These are phyloP conservation scores for Chaetomium sp. DNA, from an alignment of 2,329 filamentous ascomycete genomes.

Conservation along the genomic window DNA sequence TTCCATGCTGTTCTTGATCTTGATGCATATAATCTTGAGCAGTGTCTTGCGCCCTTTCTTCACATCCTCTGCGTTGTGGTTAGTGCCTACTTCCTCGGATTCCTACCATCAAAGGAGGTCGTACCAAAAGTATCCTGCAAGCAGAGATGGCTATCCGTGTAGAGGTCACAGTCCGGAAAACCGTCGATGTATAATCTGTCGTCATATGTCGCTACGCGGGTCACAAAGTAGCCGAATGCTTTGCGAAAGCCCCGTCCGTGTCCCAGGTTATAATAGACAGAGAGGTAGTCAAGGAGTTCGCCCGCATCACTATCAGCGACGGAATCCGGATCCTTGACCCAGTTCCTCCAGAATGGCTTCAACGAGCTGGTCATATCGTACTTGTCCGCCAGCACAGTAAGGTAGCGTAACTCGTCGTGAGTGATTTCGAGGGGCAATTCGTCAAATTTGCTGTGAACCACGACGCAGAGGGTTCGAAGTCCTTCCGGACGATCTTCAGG, in stretches of 20 bases:
- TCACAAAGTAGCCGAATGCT: no score
- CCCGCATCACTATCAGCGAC: background rate
- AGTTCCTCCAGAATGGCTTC: background rate
- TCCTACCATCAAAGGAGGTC: no score
- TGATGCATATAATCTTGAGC: no score
- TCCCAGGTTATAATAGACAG: background rate
- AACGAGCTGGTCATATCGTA: background rate
- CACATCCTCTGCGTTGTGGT: no score
- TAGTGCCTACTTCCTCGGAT: no score
- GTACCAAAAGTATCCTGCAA: no score
- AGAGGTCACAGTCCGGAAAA: no score
- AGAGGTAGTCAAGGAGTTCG: background rate
- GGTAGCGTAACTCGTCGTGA: background rate
- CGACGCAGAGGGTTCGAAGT: background rate
- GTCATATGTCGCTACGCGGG: no score
- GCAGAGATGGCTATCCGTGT: no score
- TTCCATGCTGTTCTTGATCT: no score
- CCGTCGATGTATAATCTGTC: no score
- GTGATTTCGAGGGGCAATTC: background rate
- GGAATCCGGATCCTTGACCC: background rate
- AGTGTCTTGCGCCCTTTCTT: no score
- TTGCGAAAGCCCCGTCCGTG: background rate
- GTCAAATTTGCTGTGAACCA: background rate
- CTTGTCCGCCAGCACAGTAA: background rate
- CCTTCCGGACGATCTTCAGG: background rate